Conservation (phyloP, 2,329 filamentous ascomycete species). For the Fusarium nelsonii region DNA sequence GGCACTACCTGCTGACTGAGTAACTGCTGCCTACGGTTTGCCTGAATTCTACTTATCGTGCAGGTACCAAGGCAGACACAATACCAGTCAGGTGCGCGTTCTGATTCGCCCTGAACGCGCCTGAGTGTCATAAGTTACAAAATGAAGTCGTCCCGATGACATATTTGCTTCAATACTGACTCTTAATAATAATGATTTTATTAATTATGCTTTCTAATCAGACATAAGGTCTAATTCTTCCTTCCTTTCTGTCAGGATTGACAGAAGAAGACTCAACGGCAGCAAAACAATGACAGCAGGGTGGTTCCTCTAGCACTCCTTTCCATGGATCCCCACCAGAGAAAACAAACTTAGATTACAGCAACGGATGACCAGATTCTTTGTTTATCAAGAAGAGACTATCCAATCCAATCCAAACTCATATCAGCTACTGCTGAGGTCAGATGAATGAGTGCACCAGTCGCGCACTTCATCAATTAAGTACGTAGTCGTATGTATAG, state of each 20-base stretch:
- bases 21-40: slow-evolving; percentile 50
- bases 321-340: neutral
- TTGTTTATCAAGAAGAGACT: neutral
- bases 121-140: neutral
- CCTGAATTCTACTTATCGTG: slow-evolving; percentile 45
- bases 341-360: neutral
- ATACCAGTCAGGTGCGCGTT: slow-evolving; percentile 30
- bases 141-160: neutral
- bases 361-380: neutral
- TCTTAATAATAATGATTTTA: neutral
- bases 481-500: neutral
- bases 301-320: neutral
- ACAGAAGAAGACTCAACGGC: neutral
- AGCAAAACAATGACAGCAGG: neutral
- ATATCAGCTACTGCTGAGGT: neutral
- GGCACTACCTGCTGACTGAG: slow-evolving; percentile 42
- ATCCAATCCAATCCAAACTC: too few relatives aligned
- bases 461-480: neutral
- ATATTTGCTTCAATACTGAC: neutral
- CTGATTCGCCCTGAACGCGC: slow-evolving; percentile 25
- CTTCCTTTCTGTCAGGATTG: neutral
- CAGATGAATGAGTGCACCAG: neutral
- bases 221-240: too few relatives aligned
- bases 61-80: slow-evolving; percentile 49
- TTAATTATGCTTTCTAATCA: slow-evolving; percentile 3